These are phyloP conservation scores for Inonotus obliquus DNA, from an alignment of 1,284 basidiomycete genomes.

Conservation along the genomic window DNA sequence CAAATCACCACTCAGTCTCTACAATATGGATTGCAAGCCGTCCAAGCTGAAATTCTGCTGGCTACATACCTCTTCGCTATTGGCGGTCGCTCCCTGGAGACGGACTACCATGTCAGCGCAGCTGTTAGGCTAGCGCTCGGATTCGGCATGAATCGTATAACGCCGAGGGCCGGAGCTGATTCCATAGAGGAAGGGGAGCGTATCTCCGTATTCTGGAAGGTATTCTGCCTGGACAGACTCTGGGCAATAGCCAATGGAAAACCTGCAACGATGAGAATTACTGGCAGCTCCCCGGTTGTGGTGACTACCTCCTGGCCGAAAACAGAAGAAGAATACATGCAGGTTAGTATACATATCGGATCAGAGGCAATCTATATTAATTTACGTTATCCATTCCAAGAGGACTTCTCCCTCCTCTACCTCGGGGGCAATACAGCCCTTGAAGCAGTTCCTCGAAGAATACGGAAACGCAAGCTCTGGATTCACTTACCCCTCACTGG, in stretches of 20 bases:
- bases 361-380: not conserved
- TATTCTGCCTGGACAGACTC: conserved; percentile 12
- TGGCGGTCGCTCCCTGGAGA: conserved; percentile 12
- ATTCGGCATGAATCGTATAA: conserved; percentile 14
- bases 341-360: conserved; percentile 1
- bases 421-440: not conserved
- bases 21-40: conserved; percentile 9
- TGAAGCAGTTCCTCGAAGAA: conserved; percentile 8
- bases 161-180: not conserved
- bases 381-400: not conserved
- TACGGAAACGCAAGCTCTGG: conserved; percentile 12
- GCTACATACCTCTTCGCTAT: conserved; percentile 13
- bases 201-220: conserved; percentile 17
- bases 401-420: not conserved
- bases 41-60: conserved; percentile 16
- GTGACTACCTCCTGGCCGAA: conserved; percentile 18
- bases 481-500: conserved; percentile 9
- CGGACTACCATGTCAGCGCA: conserved; percentile 15
- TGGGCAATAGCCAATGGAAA: conserved; percentile 14
- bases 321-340: not conserved
- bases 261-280: conserved; percentile 10
- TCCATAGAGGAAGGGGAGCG: conserved; percentile 15
- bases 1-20: not conserved
- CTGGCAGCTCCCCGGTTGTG: not conserved
- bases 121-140: conserved; percentile 12